phyloP scores from a whole-genome alignment of 225 moss, liverwort and hornwort genomes.

The Antitrichia curtipendula region DNA sequence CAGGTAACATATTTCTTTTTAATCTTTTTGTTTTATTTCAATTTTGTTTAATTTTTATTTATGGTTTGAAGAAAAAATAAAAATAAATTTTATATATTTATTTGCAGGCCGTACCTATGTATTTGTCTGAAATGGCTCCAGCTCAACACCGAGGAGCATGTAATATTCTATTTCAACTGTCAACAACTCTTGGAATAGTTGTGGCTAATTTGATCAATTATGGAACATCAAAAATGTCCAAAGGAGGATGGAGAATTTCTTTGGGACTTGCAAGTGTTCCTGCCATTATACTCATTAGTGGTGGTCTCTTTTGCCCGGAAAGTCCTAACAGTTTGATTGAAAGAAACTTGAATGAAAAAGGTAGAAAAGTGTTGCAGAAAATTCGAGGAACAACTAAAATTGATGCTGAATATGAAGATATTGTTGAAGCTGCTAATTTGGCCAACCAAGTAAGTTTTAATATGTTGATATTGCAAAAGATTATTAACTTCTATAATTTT shows the following conservation, averaged over 20 bases:
- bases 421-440: neutral
- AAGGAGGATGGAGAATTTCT: neutral
- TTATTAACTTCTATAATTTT: neutral
- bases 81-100: neutral
- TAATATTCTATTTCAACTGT: conserved; percentile 3
- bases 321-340: neutral
- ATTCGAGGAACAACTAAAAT: neutral
- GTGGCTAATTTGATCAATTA: conserved; percentile 3
- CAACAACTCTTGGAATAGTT: neutral
- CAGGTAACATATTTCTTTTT: neutral
- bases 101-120: neutral
- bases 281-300: neutral
- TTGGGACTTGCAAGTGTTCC: neutral
- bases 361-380: neutral
- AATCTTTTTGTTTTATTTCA: neutral
- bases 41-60: neutral
- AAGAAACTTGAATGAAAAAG: neutral
- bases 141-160: neutral
- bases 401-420: neutral
- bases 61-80: neutral
- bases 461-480: neutral
- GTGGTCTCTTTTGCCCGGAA: neutral
- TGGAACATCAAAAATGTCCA: neutral
- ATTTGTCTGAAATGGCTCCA: conserved; percentile 7
- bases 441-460: neutral